Conservation (phyloP, 257 asterid species). For the Solanum chiquidenum region DNA sequence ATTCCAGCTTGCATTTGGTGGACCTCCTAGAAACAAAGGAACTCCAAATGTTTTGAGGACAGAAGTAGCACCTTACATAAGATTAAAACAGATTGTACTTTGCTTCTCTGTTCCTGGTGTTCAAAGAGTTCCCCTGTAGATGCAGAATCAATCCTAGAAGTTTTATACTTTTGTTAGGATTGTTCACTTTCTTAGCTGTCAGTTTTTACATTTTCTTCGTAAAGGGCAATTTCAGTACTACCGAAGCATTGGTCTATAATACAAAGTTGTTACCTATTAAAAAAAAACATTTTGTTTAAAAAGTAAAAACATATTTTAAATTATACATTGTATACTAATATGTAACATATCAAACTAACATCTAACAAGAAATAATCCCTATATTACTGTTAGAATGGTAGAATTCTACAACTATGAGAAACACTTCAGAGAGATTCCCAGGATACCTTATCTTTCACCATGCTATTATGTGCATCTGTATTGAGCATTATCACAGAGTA, state of each 20-base stretch:
- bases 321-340: background rate
- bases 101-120: background rate
- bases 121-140: background rate
- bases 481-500: slow-evolving; percentile 98
- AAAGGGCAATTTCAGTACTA: background rate
- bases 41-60: background rate
- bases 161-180: background rate
- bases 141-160: background rate
- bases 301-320: background rate
- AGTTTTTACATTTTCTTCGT: background rate
- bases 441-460: slow-evolving; percentile 96
- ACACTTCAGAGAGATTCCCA: background rate
- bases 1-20: background rate
- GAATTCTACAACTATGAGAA: background rate
- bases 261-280: background rate
- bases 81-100: background rate
- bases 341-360: background rate
- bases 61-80: background rate
- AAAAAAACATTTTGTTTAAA: background rate
- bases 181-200: background rate
- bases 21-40: background rate
- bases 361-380: background rate
- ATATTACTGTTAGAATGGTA: background rate
- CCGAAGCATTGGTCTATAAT: background rate
- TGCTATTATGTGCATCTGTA: slow-evolving; percentile 96